These are phyloP conservation scores for Wickerhamiella alocasiicola DNA, from an alignment of 805 yeast species.

Conservation along the genomic window DNA sequence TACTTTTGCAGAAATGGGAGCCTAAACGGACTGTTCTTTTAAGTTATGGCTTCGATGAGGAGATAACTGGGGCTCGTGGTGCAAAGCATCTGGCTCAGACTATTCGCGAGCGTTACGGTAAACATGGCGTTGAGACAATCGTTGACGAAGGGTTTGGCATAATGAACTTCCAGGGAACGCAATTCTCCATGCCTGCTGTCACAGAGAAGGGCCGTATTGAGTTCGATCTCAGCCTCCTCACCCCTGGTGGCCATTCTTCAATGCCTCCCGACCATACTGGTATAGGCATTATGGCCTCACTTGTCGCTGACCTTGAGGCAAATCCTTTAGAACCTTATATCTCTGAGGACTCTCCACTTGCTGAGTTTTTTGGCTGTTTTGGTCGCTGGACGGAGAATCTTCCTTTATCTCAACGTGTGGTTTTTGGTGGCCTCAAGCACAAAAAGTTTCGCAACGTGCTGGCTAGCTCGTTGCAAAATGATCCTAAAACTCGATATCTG, in stretches of 20 bases:
- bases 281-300: too few species aligned
- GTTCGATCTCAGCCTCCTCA: conserved; percentile 36
- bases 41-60: conserved; percentile 68
- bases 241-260: conserved; percentile 77
- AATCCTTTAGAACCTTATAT: conserved; percentile 40
- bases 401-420: background rate
- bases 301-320: conserved; percentile 44
- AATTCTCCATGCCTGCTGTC: conserved; percentile 43
- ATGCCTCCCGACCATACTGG: too few species aligned
- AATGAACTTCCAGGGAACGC: conserved; percentile 32
- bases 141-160: conserved; percentile 57
- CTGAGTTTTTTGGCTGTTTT: conserved; percentile 45
- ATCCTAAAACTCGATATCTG: conserved; percentile 24
- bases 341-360: conserved; percentile 44
- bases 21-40: conserved; percentile 48
- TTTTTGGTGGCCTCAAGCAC: background rate
- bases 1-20: conserved; percentile 36
- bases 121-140: conserved; percentile 45
- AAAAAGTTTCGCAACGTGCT: conserved; percentile 6
- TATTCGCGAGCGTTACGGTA: conserved; percentile 45
- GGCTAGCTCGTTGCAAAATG: conserved; percentile 14
- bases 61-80: conserved; percentile 49
- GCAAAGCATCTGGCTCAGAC: conserved; percentile 40
- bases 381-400: conserved; percentile 28
- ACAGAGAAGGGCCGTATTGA: conserved; percentile 54